Conservation (phyloP, 2,329 filamentous ascomycete species). For the Zalaria obscura region DNA sequence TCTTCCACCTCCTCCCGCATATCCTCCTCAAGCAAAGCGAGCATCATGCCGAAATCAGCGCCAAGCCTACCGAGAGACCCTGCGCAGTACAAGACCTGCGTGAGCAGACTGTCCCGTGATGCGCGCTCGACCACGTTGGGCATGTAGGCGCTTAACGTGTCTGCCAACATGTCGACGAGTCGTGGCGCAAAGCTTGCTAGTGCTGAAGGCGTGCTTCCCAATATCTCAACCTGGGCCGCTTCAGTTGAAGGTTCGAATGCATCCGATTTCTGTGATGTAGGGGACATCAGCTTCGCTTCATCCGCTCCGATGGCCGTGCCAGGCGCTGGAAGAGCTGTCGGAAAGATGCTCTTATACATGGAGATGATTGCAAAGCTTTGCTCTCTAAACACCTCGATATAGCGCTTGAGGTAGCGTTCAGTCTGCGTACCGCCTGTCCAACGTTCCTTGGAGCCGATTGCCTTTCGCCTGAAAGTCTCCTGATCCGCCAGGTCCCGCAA, state of each 20-base stretch:
- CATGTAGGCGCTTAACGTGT: conserved; percentile 62
- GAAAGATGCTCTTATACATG: conserved; percentile 85
- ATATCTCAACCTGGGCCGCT: conserved; percentile 2
- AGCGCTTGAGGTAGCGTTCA: conserved; percentile 84
- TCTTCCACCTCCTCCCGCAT: conserved; percentile 26
- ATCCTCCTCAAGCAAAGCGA: conserved; percentile 48
- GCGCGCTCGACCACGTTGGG: conserved; percentile 69
- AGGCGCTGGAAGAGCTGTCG: conserved; percentile 36
- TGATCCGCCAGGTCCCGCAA: conserved; percentile 81
- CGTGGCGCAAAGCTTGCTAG: conserved; percentile 75
- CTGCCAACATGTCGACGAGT: conserved; percentile 65
- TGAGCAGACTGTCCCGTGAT: conserved; percentile 74
- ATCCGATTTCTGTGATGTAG: background rate
- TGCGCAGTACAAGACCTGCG: conserved; percentile 85
- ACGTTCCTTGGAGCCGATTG: conserved; percentile 6
- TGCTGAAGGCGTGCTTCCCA: conserved; percentile 42
- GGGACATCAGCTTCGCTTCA: background rate
- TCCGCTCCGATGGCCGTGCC: conserved; percentile 6
- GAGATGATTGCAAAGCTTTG: conserved; percentile 93
- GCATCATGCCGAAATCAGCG: conserved; percentile 81
- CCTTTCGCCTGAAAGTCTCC: conserved; percentile 43
- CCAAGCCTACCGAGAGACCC: conserved; percentile 80
- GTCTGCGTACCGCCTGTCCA: conserved; percentile 73
- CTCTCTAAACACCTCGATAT: conserved; percentile 94
- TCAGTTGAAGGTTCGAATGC: background rate